Percentiles rank a stretch among this genome's conserved stretches.
Conservation (phyloP, 805 yeast genomes). For the Kodamaea leandrae region DNA sequence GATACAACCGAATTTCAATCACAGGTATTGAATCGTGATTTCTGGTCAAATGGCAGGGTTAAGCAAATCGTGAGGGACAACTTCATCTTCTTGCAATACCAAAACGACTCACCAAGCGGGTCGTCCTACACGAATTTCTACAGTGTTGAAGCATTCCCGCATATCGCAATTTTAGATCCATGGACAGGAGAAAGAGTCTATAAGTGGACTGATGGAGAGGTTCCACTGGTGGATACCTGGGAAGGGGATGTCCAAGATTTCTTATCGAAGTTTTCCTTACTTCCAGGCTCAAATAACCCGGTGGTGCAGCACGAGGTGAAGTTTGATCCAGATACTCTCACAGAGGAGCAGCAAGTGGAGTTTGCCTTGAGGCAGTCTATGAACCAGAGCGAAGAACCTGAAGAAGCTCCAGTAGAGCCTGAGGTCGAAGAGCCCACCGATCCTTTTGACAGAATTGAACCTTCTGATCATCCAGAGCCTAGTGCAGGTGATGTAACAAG, state of each 20-base stretch:
- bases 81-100: slow-evolving; percentile 85
- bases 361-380: slow-evolving; percentile 71
- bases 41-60: slow-evolving; percentile 74
- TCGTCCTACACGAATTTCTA: slow-evolving; percentile 69
- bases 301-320: slow-evolving; percentile 56
- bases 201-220: slow-evolving; percentile 64
- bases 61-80: slow-evolving; percentile 62
- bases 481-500: slow-evolving; percentile 59
- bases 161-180: slow-evolving; percentile 89
- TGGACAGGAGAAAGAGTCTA: slow-evolving; percentile 89
- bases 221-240: slow-evolving; percentile 61
- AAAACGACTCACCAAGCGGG: slow-evolving; percentile 74
- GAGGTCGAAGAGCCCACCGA: slow-evolving; percentile 25
- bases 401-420: background rate
- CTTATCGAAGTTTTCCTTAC: slow-evolving; percentile 60
- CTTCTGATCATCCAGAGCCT: slow-evolving; percentile 64
- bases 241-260: slow-evolving; percentile 68
- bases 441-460: slow-evolving; percentile 47
- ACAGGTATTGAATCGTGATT: slow-evolving; percentile 87
- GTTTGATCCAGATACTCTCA: slow-evolving; percentile 60
- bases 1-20: slow-evolving; percentile 82
- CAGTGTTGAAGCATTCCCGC: slow-evolving; percentile 71
- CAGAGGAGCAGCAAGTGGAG: slow-evolving; percentile 83
- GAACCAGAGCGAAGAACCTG: slow-evolving; percentile 22
- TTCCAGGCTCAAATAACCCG: slow-evolving; percentile 64